Conservation (phyloP, 2,329 filamentous ascomycete genomes). For the Apiospora sp. region DNA sequence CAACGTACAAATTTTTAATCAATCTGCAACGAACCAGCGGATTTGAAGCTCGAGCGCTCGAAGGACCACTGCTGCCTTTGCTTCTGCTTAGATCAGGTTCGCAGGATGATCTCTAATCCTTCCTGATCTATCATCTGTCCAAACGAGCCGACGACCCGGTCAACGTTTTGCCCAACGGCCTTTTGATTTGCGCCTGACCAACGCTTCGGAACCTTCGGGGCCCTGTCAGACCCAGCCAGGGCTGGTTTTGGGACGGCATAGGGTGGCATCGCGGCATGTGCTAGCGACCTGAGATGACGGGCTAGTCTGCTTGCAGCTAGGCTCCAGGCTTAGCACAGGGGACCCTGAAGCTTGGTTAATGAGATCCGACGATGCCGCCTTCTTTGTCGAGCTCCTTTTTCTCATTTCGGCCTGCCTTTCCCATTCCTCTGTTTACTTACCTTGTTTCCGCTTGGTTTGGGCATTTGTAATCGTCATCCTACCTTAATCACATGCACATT, state of each 20-base stretch:
- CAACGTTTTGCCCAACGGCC: background rate
- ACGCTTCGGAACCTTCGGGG: conserved; percentile 1
- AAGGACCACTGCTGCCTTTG: background rate
- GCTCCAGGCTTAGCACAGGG: background rate
- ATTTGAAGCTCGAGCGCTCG: background rate
- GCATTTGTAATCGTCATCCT: conserved; percentile 3
- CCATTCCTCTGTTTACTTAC: background rate
- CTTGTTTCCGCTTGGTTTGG: background rate
- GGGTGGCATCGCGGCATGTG: conserved; percentile 14
- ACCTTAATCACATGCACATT: background rate
- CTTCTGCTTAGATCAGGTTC: background rate
- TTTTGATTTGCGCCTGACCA: conserved; percentile 6
- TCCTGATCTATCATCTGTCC: background rate
- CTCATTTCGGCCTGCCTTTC: background rate
- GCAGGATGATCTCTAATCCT: background rate
- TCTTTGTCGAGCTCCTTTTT: conserved; percentile 4
- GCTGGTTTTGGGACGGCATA: background rate
- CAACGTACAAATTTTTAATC: too few species aligned
- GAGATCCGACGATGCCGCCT: conserved; percentile 21
- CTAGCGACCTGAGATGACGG: background rate
- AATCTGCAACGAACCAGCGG: background rate
- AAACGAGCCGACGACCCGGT: background rate
- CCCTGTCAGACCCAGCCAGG: background rate
- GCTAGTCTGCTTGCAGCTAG: background rate
- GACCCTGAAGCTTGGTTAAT: conserved; percentile 19